Conservation (phyloP, 1,284 basidiomycete species). For the Puccinia horiana region DNA sequence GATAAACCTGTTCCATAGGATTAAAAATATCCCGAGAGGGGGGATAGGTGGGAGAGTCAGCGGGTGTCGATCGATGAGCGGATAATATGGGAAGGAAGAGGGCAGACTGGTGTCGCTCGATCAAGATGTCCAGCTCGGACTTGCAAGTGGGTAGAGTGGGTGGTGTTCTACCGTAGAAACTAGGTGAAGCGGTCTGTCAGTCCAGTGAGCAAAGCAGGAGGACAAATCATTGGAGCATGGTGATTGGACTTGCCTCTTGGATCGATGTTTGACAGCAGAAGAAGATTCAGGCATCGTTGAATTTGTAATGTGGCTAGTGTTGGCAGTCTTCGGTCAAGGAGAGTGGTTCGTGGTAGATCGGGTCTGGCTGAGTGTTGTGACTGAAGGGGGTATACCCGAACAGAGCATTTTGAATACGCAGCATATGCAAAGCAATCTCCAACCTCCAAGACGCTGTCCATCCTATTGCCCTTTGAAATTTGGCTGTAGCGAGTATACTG, state of each 20-base stretch:
- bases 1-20: constrained; percentile 32
- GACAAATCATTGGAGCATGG: background rate
- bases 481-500: too few relatives aligned
- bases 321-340: background rate
- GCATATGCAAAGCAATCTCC: background rate
- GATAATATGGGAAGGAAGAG: background rate
- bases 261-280: constrained; percentile 33
- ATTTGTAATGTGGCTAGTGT: background rate
- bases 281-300: constrained; percentile 33
- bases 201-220: background rate
- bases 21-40: background rate
- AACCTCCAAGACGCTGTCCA: too few relatives aligned
- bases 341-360: background rate
- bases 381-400: background rate
- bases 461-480: too few relatives aligned
- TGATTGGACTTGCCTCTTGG: constrained; percentile 1
- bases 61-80: background rate
- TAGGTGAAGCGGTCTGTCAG: background rate
- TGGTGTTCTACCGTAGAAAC: constrained; percentile 45
- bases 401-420: background rate
- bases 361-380: too few relatives aligned
- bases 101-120: constrained; percentile 41
- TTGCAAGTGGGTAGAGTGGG: constrained; percentile 30
- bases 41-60: background rate
- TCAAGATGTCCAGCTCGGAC: constrained; percentile 44